phyloP scores from a whole-genome alignment of 2,329 filamentous ascomycete genomes.

The Aspergillus sp. region DNA sequence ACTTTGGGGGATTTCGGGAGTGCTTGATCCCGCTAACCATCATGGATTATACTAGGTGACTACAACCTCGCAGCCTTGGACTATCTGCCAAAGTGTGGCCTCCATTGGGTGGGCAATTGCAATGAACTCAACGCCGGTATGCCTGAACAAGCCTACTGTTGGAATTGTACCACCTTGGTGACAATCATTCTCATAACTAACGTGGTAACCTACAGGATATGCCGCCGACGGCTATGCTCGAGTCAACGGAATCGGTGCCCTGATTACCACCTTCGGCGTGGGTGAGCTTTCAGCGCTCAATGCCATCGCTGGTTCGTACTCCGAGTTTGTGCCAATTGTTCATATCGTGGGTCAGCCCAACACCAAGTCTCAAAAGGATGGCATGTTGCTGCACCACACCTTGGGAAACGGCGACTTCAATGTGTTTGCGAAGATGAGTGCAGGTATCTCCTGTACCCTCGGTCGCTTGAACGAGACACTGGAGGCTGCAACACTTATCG shows the following conservation, averaged over 20 bases:
- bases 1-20: constrained; percentile 11
- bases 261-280: constrained; percentile 76
- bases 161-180: background rate
- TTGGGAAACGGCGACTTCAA: constrained; percentile 77
- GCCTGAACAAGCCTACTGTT: background rate
- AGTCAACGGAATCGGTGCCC: constrained; percentile 67
- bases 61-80: constrained; percentile 68
- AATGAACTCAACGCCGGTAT: constrained; percentile 63
- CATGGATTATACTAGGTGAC: constrained; percentile 48
- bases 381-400: constrained; percentile 63
- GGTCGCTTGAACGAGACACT: constrained; percentile 69
- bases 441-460: constrained; percentile 68
- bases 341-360: constrained; percentile 61
- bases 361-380: constrained; percentile 49
- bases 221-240: constrained; percentile 79
- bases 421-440: constrained; percentile 78
- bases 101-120: constrained; percentile 62
- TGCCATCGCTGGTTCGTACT: constrained; percentile 72
- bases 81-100: constrained; percentile 55
- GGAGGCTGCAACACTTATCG: constrained; percentile 73
- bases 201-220: constrained; percentile 53
- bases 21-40: background rate
- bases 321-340: constrained; percentile 69
- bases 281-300: constrained; percentile 69
- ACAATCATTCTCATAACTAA: background rate